Base-by-base conservation (phyloP, 495 filamentous ascomycete genomes). In the Tetracladium setigerum region DNA sequence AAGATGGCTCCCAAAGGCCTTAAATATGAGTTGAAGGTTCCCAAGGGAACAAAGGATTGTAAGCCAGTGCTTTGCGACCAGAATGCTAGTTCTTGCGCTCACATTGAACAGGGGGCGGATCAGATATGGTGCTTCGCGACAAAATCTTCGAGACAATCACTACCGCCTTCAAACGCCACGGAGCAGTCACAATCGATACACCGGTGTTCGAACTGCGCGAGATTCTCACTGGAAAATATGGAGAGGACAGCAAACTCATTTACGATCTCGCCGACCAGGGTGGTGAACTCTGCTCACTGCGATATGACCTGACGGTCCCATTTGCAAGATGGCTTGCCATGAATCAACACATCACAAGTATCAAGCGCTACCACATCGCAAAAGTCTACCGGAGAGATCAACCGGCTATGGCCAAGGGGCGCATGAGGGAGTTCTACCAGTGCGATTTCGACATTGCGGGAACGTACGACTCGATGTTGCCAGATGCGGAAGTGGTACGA, bases 381-480 rank as follows among this genome's bases (percentile, higher is more conserved):
- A 92, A 92, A 66, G 88, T 94, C 31, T 91, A 89, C 69, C 74
- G 86, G 48, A 66, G 86, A 59, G 86, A 89, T 65, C 83, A 87
- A 62, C 84, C 84, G 34, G 60, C 85, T 44, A 86, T 92, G 72
- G 83, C 78, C 43, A 89, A 89, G 62, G 92, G 92, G 41, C 78
- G 88, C 5, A 91, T 96, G 85, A 77, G 92, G 49, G 91, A 98
- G 65, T 95, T 98, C 67, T 95, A 94, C 65, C 91, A 97, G 70
- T 95, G 90, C 66, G 91, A 97, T 66, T 95, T 96, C 61, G 91
- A 97, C 64, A 89, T 96, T 68, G 91, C 91, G 18, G 91, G 90
- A 50, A 65, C 69, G 30, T 94, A 87, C 63, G 91, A 96, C 58
- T 63, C 84, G n/a, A 96, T 97, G 91, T 71, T 96, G 17, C 87